A percentile compares a stretch with the other conserved stretches of the same genome.
phyloP scores from a whole-genome alignment of 345 rosid species.

The Excoecaria agallocha region DNA sequence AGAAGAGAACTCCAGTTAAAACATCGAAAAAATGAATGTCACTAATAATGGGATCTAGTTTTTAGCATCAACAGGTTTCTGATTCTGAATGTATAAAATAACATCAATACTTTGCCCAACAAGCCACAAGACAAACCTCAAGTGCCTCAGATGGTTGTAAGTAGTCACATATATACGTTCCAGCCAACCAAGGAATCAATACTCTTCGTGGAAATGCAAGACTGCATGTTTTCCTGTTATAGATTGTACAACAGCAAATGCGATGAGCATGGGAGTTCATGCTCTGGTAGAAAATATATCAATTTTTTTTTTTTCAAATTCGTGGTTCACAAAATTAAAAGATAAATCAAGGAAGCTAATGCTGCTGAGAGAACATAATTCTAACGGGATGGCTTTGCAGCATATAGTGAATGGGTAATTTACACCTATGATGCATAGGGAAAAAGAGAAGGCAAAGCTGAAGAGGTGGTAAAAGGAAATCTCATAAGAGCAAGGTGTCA shows the following conservation, averaged over 20 bases:
- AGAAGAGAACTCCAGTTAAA: neutral
- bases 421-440: neutral
- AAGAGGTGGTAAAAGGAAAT: neutral
- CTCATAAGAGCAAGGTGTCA: neutral
- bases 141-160: constrained; percentile 68
- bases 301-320: neutral
- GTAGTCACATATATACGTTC: constrained; percentile 66
- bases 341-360: constrained; percentile 1
- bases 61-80: neutral
- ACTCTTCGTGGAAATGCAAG: constrained; percentile 77
- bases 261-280: neutral
- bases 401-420: neutral
- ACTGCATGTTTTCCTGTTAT: constrained; percentile 55
- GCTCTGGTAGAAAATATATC: constrained; percentile 4
- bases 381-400: neutral
- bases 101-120: neutral
- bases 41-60: too few relatives aligned
- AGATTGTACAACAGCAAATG: constrained; percentile 13
- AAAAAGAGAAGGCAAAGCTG: neutral
- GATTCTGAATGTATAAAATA: neutral
- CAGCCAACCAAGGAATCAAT: constrained; percentile 75
- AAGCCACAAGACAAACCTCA: constrained; percentile 50
- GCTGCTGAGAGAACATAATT: neutral
- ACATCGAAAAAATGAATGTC: neutral
- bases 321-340: constrained; percentile 5